Conservation (phyloP, 2,329 filamentous ascomycete genomes). For the Exophiala viscosa region DNA sequence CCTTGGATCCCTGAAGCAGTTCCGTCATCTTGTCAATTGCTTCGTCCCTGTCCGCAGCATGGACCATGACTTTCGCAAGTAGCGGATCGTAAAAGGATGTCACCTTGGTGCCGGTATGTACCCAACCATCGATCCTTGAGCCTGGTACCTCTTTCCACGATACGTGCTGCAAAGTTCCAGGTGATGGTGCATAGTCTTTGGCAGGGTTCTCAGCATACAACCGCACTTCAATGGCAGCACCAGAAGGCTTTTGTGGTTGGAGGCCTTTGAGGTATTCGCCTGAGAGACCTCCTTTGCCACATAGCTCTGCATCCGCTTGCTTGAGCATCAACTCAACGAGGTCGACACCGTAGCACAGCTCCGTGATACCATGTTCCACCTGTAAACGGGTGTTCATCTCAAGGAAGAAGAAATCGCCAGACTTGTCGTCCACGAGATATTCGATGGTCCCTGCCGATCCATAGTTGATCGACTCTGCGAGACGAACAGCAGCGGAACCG, state of each 20-base stretch:
- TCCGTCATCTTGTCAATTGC: slow-evolving; percentile 45
- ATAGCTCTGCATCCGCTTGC: slow-evolving; percentile 51
- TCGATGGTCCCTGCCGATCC: slow-evolving; percentile 87
- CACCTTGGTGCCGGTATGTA: slow-evolving; percentile 55
- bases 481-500: slow-evolving; percentile 65
- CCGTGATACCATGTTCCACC: slow-evolving; percentile 58
- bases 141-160: slow-evolving; percentile 49
- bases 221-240: slow-evolving; percentile 52
- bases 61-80: slow-evolving; percentile 58
- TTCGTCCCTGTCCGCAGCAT: slow-evolving; percentile 40
- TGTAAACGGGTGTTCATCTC: slow-evolving; percentile 60
- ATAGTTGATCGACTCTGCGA: slow-evolving; percentile 59
- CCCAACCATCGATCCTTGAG: slow-evolving; percentile 62
- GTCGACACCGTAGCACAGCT: slow-evolving; percentile 54
- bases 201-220: slow-evolving; percentile 59
- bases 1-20: slow-evolving; percentile 44
- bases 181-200: slow-evolving; percentile 56
- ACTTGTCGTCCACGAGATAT: slow-evolving; percentile 81
- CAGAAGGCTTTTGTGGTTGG: slow-evolving; percentile 43
- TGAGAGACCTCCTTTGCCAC: slow-evolving; percentile 45
- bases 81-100: slow-evolving; percentile 58
- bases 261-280: slow-evolving; percentile 40
- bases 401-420: slow-evolving; percentile 69
- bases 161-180: slow-evolving; percentile 57
- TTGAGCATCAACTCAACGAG: slow-evolving; percentile 55